These are phyloP conservation scores for Leptodermis oblonga DNA, from an alignment of 257 asterid genomes.

Conservation along the genomic window DNA sequence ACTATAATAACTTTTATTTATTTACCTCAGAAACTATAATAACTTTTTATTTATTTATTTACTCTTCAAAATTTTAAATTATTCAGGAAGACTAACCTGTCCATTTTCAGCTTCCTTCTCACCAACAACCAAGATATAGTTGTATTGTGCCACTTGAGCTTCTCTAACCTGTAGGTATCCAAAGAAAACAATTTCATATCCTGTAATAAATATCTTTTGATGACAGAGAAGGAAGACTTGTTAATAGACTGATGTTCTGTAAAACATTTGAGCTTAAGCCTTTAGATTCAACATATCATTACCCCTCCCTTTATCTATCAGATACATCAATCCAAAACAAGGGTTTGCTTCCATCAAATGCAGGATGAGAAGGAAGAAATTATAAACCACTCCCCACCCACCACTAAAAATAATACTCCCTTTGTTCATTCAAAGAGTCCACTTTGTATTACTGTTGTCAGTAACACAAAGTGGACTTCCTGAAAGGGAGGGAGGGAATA, in stretches of 20 bases:
- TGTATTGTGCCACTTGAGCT: slow-evolving; percentile 93
- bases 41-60: not conserved
- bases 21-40: not conserved
- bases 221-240: not conserved
- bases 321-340: not conserved
- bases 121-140: slow-evolving; percentile 93
- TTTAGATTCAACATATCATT: not conserved
- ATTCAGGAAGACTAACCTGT: slow-evolving; percentile 44
- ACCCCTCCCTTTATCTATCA: not conserved
- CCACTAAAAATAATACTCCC: no score
- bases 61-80: not conserved
- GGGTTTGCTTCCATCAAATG: not conserved
- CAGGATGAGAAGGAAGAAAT: not conserved
- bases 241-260: not conserved
- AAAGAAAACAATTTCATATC: not conserved
- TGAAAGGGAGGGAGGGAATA: no score
- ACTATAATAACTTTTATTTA: no score
- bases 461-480: no score
- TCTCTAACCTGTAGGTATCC: slow-evolving; percentile 70
- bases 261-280: not conserved
- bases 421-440: no score
- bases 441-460: no score
- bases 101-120: slow-evolving; percentile 82
- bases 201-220: not conserved
- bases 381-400: no score